Conservation (phyloP, 1,139 yeast species). For the Candida sp. region DNA sequence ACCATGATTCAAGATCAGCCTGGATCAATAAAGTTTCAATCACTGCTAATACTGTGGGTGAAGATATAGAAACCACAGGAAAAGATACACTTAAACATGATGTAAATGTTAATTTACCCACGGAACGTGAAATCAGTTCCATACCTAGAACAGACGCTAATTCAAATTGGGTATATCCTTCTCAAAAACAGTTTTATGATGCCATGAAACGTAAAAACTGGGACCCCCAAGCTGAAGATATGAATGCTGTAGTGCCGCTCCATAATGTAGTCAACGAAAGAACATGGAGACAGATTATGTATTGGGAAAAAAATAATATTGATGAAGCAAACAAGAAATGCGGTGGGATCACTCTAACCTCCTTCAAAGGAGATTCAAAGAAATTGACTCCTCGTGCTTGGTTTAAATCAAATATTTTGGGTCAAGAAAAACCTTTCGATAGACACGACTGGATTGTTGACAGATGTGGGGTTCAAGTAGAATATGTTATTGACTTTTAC, state of each 20-base stretch:
- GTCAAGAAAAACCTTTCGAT: slow-evolving; percentile 83
- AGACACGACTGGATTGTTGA: slow-evolving; percentile 96
- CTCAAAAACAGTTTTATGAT: slow-evolving; percentile 90
- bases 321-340: slow-evolving; percentile 50
- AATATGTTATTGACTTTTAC: slow-evolving; percentile 93
- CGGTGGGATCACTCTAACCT: slow-evolving; percentile 82
- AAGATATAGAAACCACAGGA: slow-evolving; percentile 29
- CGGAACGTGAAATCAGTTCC: slow-evolving; percentile 73
- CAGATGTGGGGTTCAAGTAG: slow-evolving; percentile 79
- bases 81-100: slow-evolving; percentile 14
- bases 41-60: slow-evolving; percentile 22
- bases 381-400: slow-evolving; percentile 90
- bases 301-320: slow-evolving; percentile 73
- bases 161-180: slow-evolving; percentile 89
- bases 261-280: slow-evolving; percentile 93
- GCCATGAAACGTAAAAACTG: slow-evolving; percentile 95
- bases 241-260: slow-evolving; percentile 89
- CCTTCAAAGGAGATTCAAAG: slow-evolving; percentile 86
- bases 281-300: slow-evolving; percentile 81
- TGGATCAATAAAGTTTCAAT: slow-evolving; percentile 50
- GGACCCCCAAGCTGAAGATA: slow-evolving; percentile 78
- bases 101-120: slow-evolving; percentile 42
- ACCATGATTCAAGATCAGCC: slow-evolving; percentile 52
- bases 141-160: slow-evolving; percentile 74
- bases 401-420: slow-evolving; percentile 56